Evolutionary conservation across 2,329 filamentous ascomycete species (phyloP).

Genomic region (Alternaria atra): DNA sequence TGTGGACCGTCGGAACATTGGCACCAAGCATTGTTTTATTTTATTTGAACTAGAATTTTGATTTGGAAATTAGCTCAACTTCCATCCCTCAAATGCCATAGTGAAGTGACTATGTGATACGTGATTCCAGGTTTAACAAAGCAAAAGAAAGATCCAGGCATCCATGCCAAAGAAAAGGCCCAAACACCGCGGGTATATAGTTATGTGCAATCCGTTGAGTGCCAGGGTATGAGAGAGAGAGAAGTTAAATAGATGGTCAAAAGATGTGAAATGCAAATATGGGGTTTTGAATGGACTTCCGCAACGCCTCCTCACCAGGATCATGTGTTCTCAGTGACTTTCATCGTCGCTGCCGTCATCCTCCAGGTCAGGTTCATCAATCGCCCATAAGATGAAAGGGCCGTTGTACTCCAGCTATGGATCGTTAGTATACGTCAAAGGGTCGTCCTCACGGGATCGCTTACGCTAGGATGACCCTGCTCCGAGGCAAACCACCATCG

Average conservation of each 20-base stretch:
- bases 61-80: neutral
- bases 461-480: slow-evolving; percentile 32
- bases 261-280: neutral
- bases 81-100: neutral
- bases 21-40: neutral
- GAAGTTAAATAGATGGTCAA: neutral
- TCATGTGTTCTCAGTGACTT: neutral
- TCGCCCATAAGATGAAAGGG: slow-evolving; percentile 51
- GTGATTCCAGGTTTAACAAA: neutral
- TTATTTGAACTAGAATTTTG: neutral
- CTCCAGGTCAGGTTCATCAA: slow-evolving; percentile 28
- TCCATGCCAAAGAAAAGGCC: neutral
- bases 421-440: slow-evolving; percentile 17
- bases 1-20: no score
- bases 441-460: slow-evolving; percentile 1
- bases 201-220: neutral
- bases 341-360: slow-evolving; percentile 9
- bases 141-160: neutral
- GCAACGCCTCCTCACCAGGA: neutral
- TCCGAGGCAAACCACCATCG: slow-evolving; percentile 57
- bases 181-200: neutral
- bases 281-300: neutral
- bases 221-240: neutral
- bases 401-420: slow-evolving; percentile 33
- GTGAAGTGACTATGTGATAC: neutral